phyloP scores from a whole-genome alignment of 2,329 filamentous ascomycete species.

The Venturia pyrina region DNA sequence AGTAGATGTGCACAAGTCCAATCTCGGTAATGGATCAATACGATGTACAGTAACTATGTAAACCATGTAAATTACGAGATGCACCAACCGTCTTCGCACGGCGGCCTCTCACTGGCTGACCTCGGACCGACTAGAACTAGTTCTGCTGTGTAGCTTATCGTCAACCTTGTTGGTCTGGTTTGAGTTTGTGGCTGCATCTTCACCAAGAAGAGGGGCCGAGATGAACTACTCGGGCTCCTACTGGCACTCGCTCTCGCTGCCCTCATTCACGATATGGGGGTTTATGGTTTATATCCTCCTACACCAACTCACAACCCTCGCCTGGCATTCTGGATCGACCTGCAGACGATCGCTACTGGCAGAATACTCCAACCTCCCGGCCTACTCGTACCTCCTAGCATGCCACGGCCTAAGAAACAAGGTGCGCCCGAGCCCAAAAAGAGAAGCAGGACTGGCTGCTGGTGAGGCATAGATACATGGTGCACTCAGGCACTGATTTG shows the following conservation, averaged over 20 bases:
- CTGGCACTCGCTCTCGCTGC: not conserved
- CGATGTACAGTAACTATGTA: no score
- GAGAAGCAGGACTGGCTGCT: conserved; percentile 59
- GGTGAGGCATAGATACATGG: conserved; percentile 32
- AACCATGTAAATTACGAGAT: no score
- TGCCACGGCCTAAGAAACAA: conserved; percentile 58
- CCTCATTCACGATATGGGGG: not conserved
- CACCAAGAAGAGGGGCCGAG: not conserved
- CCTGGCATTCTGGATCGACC: not conserved
- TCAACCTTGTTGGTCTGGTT: no score
- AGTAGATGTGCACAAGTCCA: no score
- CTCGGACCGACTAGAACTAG: no score
- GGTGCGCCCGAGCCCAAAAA: conserved; percentile 55
- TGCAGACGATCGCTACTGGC: no score
- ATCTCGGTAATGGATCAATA: no score
- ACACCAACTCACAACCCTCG: not conserved
- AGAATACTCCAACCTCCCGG: no score
- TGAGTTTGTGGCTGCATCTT: conserved; percentile 1
- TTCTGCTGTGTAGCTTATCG: not conserved
- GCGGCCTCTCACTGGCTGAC: not conserved
- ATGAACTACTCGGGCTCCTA: no score
- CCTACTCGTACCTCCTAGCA: conserved; percentile 23
- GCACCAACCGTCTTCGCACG: not conserved
- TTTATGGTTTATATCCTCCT: no score
- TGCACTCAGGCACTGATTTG: not conserved